Base-by-base conservation (phyloP, 164 flowering plant genomes). In the Hamamelis virginiana region DNA sequence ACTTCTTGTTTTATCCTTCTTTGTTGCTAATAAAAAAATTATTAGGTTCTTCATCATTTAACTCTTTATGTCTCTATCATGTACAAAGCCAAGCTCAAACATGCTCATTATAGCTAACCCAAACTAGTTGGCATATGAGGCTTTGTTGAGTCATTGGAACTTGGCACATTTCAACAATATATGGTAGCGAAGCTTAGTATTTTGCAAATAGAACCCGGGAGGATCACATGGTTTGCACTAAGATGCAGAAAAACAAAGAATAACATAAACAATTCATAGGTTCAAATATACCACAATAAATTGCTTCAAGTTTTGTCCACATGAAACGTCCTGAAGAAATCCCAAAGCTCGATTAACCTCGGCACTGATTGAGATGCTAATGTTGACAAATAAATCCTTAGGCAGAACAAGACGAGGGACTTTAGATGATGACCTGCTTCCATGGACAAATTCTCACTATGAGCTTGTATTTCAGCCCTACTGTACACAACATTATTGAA, bases 311-410 rank as follows among this genome's bases (percentile, higher is more conserved):
- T 86, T 87, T 78, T 94, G 87, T 62, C 84, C 84, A 75, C 82
- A 76, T 25, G 98, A 75, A 75, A 91, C 82, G 82, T 90, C 90
- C 76, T 96, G 98, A 71, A 96, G 86, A 75, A 80, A 84, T 3
- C 71, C 67, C 69, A 93, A 78, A 68, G 80, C 87, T 59, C 78
- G 86, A 74, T 93, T 93, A 28, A 91, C 78, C 71, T 90, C 89
- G 52, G 74, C 62, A 48, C 91, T 90, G 64, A 86, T 51, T 46
- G 80, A 27, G 18, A 69, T 75, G 14, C 85, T 97, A 74, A 83
- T 62, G 45, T 85, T 83, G 62, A 81, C 85, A 85, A 89, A 96
- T 21, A 91, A 27, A 23, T 91, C 89, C 9, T 83, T 70, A 0
- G 91, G 94, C 65, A 88, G 63, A 53, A 75, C 76, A 66, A 89